These are phyloP conservation scores for Micractinium conductrix DNA, from an alignment of 139 green algal genomes.

Conservation along the genomic window DNA sequence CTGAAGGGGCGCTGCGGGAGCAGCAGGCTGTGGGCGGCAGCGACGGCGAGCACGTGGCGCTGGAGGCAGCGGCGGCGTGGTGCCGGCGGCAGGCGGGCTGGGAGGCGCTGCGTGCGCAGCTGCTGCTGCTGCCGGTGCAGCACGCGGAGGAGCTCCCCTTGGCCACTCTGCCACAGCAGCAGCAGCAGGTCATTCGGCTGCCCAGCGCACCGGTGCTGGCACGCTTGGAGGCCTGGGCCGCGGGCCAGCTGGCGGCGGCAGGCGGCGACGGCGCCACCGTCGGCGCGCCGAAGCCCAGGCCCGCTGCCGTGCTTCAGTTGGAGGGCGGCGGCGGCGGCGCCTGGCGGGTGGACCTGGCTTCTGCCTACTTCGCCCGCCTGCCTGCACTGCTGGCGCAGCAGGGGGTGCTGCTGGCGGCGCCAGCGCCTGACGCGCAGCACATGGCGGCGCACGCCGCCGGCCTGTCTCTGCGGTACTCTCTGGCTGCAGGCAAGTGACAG, in stretches of 20 bases:
- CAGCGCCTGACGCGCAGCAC: neutral
- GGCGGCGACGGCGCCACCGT: neutral
- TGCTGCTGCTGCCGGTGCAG: slow-evolving; percentile 17
- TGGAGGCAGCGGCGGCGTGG: neutral
- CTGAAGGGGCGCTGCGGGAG: neutral
- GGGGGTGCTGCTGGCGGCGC: neutral
- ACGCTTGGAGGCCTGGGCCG: slow-evolving; percentile 11
- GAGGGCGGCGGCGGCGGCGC: neutral
- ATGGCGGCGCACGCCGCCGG: neutral
- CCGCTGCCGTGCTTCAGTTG: neutral
- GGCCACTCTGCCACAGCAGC: too few relatives aligned
- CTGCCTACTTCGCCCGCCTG: slow-evolving; percentile 14
- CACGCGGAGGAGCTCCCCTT: slow-evolving; percentile 2
- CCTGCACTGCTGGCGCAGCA: slow-evolving; percentile 6
- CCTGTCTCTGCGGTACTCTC: slow-evolving; percentile 15
- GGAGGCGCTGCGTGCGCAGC: slow-evolving; percentile 13
- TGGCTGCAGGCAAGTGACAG: slow-evolving; percentile 2
- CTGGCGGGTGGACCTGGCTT: slow-evolving; percentile 11
- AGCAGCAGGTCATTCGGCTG: slow-evolving; percentile 2
- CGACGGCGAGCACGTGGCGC: neutral
- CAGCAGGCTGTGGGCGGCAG: neutral
- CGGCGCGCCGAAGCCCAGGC: neutral
- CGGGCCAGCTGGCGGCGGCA: neutral
- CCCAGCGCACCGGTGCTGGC: slow-evolving; percentile 14
- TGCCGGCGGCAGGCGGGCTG: slow-evolving; percentile 23